Evolutionary conservation across 106 monocot species (phyloP).

Genomic region (Allium fistulosum): DNA sequence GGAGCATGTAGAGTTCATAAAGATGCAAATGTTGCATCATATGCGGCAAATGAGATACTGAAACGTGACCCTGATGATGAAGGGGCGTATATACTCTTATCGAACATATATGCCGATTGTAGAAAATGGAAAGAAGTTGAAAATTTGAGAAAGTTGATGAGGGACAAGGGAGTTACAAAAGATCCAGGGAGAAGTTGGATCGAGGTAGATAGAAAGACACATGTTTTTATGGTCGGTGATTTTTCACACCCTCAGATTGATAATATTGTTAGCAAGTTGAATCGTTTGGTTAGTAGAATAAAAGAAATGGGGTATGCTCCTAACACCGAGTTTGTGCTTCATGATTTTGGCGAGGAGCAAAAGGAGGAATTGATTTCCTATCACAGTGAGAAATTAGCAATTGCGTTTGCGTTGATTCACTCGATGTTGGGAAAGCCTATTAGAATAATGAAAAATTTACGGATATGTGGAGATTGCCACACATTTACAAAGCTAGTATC

Average conservation of each 20-base stretch:
- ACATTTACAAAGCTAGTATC: slow-evolving; percentile 48
- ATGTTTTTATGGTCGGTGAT: slow-evolving; percentile 54
- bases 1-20: slow-evolving; percentile 62
- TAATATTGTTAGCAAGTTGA: slow-evolving; percentile 28
- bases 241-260: slow-evolving; percentile 40
- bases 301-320: slow-evolving; percentile 32
- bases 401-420: slow-evolving; percentile 46
- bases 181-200: slow-evolving; percentile 82
- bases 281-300: slow-evolving; percentile 29
- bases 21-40: slow-evolving; percentile 25
- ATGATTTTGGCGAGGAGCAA: slow-evolving; percentile 50
- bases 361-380: slow-evolving; percentile 36
- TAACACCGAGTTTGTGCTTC: slow-evolving; percentile 42
- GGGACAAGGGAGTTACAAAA: slow-evolving; percentile 38
- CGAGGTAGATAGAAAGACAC: slow-evolving; percentile 44
- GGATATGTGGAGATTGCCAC: slow-evolving; percentile 67
- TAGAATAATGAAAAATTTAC: slow-evolving; percentile 58
- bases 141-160: slow-evolving; percentile 46
- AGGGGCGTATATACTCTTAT: slow-evolving; percentile 50
- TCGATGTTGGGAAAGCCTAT: slow-evolving; percentile 35
- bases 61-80: slow-evolving; percentile 60
- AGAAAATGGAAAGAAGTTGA: slow-evolving; percentile 49
- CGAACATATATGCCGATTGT: slow-evolving; percentile 57
- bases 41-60: slow-evolving; percentile 47
- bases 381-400: slow-evolving; percentile 63